A percentile compares a stretch with the other conserved stretches of the same genome.
Conservation (phyloP, 2,329 filamentous ascomycete genomes). For the Fusarium nisikadoi region DNA sequence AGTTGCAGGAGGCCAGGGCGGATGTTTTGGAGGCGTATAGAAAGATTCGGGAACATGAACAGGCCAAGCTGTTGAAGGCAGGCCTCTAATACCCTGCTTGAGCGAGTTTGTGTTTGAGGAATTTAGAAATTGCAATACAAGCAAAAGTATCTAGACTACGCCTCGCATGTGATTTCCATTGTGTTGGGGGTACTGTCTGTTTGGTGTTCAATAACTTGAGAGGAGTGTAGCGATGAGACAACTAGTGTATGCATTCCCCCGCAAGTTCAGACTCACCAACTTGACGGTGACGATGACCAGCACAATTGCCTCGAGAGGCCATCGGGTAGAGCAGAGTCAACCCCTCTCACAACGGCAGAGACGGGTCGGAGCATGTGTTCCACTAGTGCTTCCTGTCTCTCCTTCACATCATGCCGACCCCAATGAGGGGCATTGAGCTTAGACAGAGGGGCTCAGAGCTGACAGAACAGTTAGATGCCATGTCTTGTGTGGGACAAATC, state of each 20-base stretch:
- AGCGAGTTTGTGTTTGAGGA: neutral
- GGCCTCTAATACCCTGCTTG: constrained; percentile 10
- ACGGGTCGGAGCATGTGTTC: neutral
- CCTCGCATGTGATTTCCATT: neutral
- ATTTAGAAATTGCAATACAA: neutral
- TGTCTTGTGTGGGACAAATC: constrained; percentile 9
- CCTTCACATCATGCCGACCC: neutral
- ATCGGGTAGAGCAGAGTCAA: neutral
- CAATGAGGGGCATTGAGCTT: neutral
- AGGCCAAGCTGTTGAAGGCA: constrained; percentile 46
- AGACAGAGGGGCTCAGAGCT: constrained; percentile 4
- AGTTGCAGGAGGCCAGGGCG: constrained; percentile 50
- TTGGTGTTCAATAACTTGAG: neutral
- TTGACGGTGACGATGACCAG: neutral
- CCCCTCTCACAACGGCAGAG: neutral
- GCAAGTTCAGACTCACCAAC: neutral
- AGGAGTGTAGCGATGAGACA: neutral
- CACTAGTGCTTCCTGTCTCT: neutral
- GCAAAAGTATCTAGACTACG: neutral
- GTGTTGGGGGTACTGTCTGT: neutral
- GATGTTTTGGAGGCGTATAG: constrained; percentile 54
- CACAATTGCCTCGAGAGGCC: neutral
- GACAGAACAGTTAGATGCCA: neutral
- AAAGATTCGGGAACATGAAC: constrained; percentile 52
- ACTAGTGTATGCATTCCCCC: neutral